These are phyloP conservation scores for Citrullus colocynthis DNA, from an alignment of 306 rosid species.

Conservation along the genomic window DNA sequence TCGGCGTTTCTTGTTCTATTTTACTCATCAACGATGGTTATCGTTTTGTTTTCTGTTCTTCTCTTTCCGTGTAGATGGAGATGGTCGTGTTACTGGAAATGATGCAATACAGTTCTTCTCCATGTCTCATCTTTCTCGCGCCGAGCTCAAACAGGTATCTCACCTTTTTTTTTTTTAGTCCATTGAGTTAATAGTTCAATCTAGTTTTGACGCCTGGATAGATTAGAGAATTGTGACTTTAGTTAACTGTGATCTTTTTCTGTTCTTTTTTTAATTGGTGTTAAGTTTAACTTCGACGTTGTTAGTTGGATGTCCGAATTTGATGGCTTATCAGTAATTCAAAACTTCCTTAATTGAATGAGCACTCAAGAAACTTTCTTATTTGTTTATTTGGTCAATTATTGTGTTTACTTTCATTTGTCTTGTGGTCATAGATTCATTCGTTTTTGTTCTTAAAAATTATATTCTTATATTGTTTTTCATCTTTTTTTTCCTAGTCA, in stretches of 20 bases:
- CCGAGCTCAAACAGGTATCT: conserved; percentile 64
- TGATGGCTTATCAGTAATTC: neutral
- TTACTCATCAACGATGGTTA: neutral
- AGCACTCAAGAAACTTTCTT: neutral
- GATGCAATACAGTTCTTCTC: conserved; percentile 79
- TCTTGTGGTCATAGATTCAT: neutral
- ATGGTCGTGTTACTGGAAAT: conserved; percentile 65
- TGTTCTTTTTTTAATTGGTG: neutral
- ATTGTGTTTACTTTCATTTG: neutral
- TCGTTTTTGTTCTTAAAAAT: neutral
- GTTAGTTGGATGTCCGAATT: neutral
- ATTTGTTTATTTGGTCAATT: neutral
- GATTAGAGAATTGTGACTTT: neutral
- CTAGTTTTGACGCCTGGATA: neutral
- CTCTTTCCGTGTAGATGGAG: conserved; percentile 35
- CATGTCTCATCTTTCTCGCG: conserved; percentile 65
- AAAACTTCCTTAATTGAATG: neutral
- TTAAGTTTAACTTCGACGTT: neutral
- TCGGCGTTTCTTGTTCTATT: neutral
- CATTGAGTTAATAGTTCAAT: neutral
- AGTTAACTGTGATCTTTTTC: too few species aligned
- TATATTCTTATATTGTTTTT: neutral
- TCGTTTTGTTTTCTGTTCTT: neutral
- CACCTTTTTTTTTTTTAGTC: neutral
- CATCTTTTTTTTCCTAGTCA: neutral